phyloP scores from a whole-genome alignment of 2,329 filamentous ascomycete species.

The Pseudocercospora musae region DNA sequence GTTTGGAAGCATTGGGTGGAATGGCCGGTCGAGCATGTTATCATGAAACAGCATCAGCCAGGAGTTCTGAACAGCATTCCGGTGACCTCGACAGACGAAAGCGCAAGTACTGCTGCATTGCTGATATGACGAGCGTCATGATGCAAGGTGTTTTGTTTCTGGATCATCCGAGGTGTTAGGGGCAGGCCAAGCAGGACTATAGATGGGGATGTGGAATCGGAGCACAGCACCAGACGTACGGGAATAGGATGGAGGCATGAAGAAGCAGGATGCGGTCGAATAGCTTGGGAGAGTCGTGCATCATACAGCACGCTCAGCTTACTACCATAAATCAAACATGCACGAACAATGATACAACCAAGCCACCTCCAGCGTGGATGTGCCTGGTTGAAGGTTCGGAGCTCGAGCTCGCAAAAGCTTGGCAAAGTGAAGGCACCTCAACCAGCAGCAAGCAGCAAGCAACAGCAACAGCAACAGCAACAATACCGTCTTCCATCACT shows the following conservation, averaged over 20 bases:
- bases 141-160: not conserved
- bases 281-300: not conserved
- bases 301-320: not conserved
- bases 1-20: slow-evolving; percentile 32
- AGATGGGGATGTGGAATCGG: not conserved
- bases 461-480: too few relatives aligned
- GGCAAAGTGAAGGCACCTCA: not conserved
- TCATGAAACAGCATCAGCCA: slow-evolving; percentile 18
- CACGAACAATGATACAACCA: too few relatives aligned
- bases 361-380: not conserved
- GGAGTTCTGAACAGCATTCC: not conserved
- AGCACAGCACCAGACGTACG: not conserved
- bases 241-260: not conserved
- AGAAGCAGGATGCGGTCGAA: not conserved
- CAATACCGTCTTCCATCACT: not conserved
- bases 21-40: slow-evolving; percentile 29
- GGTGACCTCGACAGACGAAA: not conserved
- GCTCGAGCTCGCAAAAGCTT: not conserved
- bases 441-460: too few relatives aligned
- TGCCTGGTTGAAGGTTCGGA: not conserved
- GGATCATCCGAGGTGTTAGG: not conserved
- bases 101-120: not conserved
- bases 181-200: not conserved
- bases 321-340: not conserved
- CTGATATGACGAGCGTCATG: not conserved